These are phyloP conservation scores for Pouteria glomerata DNA, from an alignment of 148 eudicot genomes.

Conservation along the genomic window DNA sequence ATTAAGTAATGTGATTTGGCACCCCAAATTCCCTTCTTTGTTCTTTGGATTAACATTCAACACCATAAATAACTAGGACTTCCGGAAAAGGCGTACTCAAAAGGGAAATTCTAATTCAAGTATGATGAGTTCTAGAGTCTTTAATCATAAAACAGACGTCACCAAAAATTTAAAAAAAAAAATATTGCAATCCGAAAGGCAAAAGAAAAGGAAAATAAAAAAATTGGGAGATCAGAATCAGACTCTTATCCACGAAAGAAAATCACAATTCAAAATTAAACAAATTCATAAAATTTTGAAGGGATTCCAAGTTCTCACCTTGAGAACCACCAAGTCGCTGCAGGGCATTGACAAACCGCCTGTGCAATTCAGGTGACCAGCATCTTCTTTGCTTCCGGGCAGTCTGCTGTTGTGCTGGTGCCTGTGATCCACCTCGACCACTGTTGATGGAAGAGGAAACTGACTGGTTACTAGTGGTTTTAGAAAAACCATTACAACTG, in stretches of 20 bases:
- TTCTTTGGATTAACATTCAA: neutral
- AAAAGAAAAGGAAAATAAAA: neutral
- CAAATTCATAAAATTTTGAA: neutral
- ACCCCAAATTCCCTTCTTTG: neutral
- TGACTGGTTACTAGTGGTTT: slow-evolving; percentile 15
- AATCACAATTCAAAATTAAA: neutral
- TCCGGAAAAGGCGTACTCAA: no score
- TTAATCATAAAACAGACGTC: neutral
- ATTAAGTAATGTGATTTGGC: neutral
- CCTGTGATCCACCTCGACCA: slow-evolving; percentile 16
- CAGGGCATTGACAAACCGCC: slow-evolving; percentile 64
- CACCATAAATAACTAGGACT: no score
- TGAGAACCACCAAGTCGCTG: slow-evolving; percentile 81
- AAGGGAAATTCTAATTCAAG: neutral
- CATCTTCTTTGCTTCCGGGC: slow-evolving; percentile 75
- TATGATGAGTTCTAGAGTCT: neutral
- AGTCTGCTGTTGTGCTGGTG: slow-evolving; percentile 27
- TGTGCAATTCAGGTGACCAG: slow-evolving; percentile 86
- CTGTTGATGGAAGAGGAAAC: slow-evolving; percentile 21
- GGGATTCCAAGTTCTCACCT: slow-evolving; percentile 39
- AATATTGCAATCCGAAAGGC: neutral
- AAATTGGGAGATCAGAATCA: neutral
- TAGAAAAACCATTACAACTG: slow-evolving; percentile 27
- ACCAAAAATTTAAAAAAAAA: no score
- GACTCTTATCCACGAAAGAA: neutral